A percentile compares a stretch with the other conserved stretches of the same genome.
Evolutionary conservation across 2,329 filamentous ascomycete genomes (phyloP).

Genomic region (Aspergillus latus): DNA sequence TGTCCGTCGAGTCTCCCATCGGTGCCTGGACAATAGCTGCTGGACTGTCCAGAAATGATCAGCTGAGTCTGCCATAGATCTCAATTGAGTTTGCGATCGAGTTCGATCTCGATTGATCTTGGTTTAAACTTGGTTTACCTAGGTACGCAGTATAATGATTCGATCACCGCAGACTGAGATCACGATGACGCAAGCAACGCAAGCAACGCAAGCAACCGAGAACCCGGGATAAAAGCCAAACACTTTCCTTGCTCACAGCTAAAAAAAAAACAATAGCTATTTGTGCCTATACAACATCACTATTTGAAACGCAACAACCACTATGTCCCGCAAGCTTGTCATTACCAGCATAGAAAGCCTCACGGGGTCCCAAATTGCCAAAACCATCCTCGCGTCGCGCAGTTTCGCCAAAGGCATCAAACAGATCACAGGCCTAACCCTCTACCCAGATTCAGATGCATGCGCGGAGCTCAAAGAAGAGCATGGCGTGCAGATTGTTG

Average conservation of each 20-base stretch:
- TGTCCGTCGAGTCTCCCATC: too few relatives aligned
- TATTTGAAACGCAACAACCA: background rate
- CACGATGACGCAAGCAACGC: background rate
- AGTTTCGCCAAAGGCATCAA: conserved; percentile 46
- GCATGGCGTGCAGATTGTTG: conserved; percentile 47
- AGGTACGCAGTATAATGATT: background rate
- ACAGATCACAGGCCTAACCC: conserved; percentile 43
- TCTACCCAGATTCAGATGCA: conserved; percentile 41
- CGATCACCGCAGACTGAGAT: background rate
- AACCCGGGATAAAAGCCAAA: too few relatives aligned
- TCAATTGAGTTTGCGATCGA: too few relatives aligned
- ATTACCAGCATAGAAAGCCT: conserved; percentile 5
- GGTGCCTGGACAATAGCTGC: too few relatives aligned
- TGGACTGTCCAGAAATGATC: too few relatives aligned
- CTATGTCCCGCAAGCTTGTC: background rate
- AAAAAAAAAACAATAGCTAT: background rate
- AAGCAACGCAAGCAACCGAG: background rate
- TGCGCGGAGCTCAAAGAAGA: conserved; percentile 41
- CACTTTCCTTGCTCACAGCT: background rate
- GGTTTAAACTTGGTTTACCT: too few relatives aligned
- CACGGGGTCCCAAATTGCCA: conserved; percentile 5
- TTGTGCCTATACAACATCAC: background rate
- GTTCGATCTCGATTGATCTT: too few relatives aligned
- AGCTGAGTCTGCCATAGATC: too few relatives aligned
- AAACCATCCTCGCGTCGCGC: conserved; percentile 33